Conservation (phyloP, 2,329 filamentous ascomycete genomes). For the Colletotrichum coccodes region DNA sequence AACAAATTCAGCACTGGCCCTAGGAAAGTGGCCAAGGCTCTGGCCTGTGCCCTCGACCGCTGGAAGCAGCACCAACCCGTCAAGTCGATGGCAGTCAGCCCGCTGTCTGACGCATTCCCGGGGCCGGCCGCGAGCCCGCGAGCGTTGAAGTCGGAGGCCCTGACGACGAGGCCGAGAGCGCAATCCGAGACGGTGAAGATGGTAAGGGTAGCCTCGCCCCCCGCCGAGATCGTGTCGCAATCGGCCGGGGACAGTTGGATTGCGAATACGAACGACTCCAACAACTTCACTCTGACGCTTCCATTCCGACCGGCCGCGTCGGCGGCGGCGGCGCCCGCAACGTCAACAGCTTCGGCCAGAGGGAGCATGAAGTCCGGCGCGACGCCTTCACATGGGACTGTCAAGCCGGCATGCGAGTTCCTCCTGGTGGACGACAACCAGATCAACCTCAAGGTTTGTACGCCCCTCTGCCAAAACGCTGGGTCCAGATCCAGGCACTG, state of each 20-base stretch:
- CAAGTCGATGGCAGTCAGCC: background rate
- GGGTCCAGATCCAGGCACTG: background rate
- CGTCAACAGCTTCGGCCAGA: background rate
- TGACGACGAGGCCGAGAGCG: background rate
- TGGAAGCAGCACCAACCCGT: conserved; percentile 26
- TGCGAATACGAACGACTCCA: background rate
- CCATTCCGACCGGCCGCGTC: conserved; percentile 18
- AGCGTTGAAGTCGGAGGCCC: background rate
- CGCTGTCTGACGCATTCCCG: conserved; percentile 5
- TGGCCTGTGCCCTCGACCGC: conserved; percentile 28
- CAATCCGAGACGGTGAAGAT: conserved; percentile 26
- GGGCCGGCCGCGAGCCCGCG: background rate
- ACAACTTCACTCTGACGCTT: conserved; percentile 25
- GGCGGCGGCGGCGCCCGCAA: background rate
- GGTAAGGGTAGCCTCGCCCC: background rate
- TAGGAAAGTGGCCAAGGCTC: conserved; percentile 35
- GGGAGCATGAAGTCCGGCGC: background rate
- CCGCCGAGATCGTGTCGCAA: background rate
- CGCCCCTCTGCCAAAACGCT: no score
- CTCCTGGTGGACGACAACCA: conserved; percentile 48
- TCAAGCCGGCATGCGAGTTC: conserved; percentile 33
- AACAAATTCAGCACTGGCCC: conserved; percentile 26
- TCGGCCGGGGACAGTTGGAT: conserved; percentile 9
- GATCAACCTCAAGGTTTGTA: conserved; percentile 43
- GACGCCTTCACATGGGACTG: background rate